A percentile compares a stretch with the other conserved stretches of the same genome.
phyloP scores from a whole-genome alignment of 202 grass and related monocot genomes.

The Digitaria exilis region DNA sequence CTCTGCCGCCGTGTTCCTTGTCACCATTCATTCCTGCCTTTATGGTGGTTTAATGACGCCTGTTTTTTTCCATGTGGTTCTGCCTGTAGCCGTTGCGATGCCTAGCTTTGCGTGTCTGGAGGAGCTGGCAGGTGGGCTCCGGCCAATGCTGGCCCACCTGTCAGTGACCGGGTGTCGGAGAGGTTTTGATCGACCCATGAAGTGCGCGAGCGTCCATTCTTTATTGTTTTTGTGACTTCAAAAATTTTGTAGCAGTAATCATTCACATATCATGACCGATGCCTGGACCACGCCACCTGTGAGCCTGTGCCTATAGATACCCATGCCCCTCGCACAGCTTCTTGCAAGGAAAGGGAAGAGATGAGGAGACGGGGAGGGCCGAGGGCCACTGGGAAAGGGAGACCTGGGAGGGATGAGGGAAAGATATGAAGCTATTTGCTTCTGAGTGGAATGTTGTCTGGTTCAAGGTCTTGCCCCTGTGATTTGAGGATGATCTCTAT shows the following conservation, averaged over 20 bases:
- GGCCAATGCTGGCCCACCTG: neutral
- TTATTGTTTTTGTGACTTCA: slow-evolving; percentile 40
- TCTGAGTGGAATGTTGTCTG: slow-evolving; percentile 99
- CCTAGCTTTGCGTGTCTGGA: neutral
- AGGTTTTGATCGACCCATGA: neutral
- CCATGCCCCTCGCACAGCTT: slow-evolving; percentile 40
- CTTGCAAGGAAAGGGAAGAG: slow-evolving; percentile 29
- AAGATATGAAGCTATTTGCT: slow-evolving; percentile 73
- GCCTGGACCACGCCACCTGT: slow-evolving; percentile 33
- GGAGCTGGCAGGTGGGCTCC: neutral
- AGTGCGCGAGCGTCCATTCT: neutral
- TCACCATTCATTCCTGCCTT: slow-evolving; percentile 54
- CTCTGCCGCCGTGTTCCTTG: slow-evolving; percentile 58
- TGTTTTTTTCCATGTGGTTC: slow-evolving; percentile 46
- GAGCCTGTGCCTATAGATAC: slow-evolving; percentile 62
- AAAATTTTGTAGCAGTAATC: slow-evolving; percentile 54
- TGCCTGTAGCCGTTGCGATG: neutral
- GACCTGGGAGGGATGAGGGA: neutral
- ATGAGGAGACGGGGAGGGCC: slow-evolving; percentile 16
- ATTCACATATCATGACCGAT: slow-evolving; percentile 83
- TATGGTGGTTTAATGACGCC: slow-evolving; percentile 56
- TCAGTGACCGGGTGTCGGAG: neutral
- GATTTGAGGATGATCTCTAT: slow-evolving; percentile 23
- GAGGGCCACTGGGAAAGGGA: neutral
- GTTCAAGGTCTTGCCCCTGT: slow-evolving; percentile 63